Evolutionary conservation across 768 basidiomycete genomes (phyloP).

Genomic region (Candolleomyces eurysporus): DNA sequence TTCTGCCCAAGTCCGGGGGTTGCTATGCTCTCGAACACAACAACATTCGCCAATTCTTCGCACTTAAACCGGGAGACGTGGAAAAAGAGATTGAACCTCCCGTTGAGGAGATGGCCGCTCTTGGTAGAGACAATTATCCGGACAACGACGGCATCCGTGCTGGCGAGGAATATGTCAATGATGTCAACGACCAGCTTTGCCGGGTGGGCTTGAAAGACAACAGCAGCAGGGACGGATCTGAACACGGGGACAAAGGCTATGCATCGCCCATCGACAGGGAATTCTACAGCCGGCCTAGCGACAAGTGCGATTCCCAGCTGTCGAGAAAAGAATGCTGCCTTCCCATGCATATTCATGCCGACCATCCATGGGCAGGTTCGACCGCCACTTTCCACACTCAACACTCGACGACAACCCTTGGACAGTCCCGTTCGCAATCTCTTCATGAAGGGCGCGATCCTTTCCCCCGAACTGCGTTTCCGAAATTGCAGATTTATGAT

Average conservation of each 20-base stretch:
- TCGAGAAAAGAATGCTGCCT: conserved; percentile 36
- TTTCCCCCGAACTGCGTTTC: conserved; percentile 74
- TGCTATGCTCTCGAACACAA: conserved; percentile 79
- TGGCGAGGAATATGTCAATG: conserved; percentile 34
- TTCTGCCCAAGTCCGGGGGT: conserved; percentile 61
- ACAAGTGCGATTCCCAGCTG: conserved; percentile 30
- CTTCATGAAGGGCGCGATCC: conserved; percentile 28
- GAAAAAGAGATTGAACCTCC: conserved; percentile 65
- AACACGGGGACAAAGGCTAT: conserved; percentile 62
- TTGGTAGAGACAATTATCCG: conserved; percentile 30
- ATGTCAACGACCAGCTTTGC: conserved; percentile 45
- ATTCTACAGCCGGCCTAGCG: conserved; percentile 35
- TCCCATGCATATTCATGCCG: conserved; percentile 39
- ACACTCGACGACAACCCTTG: conserved; percentile 29
- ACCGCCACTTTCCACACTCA: conserved; percentile 40
- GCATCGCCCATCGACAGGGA: conserved; percentile 34
- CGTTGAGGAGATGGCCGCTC: conserved; percentile 54
- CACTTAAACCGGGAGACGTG: conserved; percentile 83
- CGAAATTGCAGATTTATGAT: conserved; percentile 99
- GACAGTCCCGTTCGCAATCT: conserved; percentile 36
- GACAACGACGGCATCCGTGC: conserved; percentile 10
- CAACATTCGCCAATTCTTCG: conserved; percentile 80
- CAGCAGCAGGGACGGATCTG: conserved; percentile 59
- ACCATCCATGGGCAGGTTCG: conserved; percentile 52
- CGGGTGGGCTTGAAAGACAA: conserved; percentile 46